These are phyloP conservation scores for Coprinellus micaceus DNA, from an alignment of 768 basidiomycete species.

Conservation along the genomic window DNA sequence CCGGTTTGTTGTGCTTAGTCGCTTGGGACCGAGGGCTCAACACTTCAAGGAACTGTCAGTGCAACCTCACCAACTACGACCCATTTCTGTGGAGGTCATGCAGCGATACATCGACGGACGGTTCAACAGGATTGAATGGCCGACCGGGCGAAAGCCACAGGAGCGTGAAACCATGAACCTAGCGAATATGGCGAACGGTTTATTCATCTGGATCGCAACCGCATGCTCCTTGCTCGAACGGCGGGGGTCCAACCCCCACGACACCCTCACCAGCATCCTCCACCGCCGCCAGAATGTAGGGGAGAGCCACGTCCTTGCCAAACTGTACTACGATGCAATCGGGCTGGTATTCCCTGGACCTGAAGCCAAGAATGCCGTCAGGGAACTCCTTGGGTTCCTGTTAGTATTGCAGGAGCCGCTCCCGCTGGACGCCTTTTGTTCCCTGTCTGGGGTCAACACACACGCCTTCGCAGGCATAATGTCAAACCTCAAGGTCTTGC, in stretches of 20 bases:
- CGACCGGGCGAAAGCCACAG: neutral
- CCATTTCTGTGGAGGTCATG: neutral
- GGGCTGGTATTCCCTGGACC: neutral
- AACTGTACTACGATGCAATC: neutral
- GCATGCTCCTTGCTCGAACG: neutral
- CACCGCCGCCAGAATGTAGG: neutral
- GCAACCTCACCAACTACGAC: neutral
- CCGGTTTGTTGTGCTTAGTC: slow-evolving; percentile 10
- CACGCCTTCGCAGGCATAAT: neutral
- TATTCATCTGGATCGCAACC: neutral
- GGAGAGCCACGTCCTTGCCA: neutral
- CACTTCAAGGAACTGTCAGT: neutral
- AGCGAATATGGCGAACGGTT: neutral
- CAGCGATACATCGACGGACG: neutral
- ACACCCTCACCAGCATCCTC: neutral
- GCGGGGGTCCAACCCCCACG: neutral
- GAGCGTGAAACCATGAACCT: neutral
- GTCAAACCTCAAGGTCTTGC: neutral
- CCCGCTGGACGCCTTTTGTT: neutral
- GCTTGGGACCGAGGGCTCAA: neutral
- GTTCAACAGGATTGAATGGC: neutral
- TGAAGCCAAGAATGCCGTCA: neutral
- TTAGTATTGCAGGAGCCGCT: neutral
- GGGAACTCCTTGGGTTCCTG: neutral
- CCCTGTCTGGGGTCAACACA: neutral